Evolutionary conservation across 169 alveolate genomes (phyloP).

Genomic region (Plasmodium adleri): DNA sequence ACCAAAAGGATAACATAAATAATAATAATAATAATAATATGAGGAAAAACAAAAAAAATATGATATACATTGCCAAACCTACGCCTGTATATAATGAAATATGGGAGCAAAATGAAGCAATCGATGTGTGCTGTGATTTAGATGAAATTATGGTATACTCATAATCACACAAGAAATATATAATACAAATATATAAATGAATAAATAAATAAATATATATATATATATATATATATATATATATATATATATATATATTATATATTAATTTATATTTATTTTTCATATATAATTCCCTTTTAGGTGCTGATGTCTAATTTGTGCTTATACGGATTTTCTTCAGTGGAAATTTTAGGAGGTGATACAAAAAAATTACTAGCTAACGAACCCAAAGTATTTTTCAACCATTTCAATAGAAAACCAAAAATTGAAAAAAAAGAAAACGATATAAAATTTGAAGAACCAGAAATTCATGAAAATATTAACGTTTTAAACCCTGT

Average conservation of each 20-base stretch:
- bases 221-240: conserved; percentile 14
- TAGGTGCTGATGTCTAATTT: conserved; percentile 72
- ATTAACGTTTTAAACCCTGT: conserved; percentile 48
- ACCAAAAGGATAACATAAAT: neutral
- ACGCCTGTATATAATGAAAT: conserved; percentile 55
- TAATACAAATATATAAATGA: neutral
- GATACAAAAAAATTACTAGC: neutral
- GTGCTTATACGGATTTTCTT: conserved; percentile 66
- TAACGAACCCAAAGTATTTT: conserved; percentile 14
- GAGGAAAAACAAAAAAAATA: conserved; percentile 1
- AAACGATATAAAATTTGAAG: conserved; percentile 30
- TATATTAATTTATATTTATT: neutral
- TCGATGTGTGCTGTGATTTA: conserved; percentile 74
- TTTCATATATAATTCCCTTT: neutral
- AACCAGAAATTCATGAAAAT: conserved; percentile 62
- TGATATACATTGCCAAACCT: conserved; percentile 55
- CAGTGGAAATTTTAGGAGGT: conserved; percentile 43
- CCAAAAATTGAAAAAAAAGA: conserved; percentile 28
- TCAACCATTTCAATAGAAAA: conserved; percentile 16
- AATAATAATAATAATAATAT: neutral
- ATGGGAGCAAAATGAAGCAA: conserved; percentile 45
- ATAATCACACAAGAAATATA: neutral
- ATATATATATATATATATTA: neutral
- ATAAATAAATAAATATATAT: neutral
- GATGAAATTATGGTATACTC: conserved; percentile 56